Evolutionary conservation across 129 eudicot species (phyloP), one percentile per base, ranked within the genome.

Genomic region (Flaveria trinervia): DNA sequence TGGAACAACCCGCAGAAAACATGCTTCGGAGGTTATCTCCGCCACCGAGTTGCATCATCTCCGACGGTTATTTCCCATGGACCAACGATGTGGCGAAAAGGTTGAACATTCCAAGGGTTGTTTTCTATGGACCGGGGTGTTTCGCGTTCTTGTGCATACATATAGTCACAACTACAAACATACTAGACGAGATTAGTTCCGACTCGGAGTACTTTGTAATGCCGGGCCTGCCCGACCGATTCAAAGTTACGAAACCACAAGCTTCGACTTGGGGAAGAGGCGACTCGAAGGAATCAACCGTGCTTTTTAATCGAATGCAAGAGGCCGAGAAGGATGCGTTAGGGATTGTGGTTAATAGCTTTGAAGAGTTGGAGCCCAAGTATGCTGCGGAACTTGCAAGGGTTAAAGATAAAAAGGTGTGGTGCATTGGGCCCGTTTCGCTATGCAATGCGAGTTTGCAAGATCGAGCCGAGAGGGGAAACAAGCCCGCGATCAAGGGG

Each of bases 341-440:
- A 16, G 94, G 93, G 55, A 70, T 81, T 28, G 62, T 91, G 72
- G 92, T 83, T 4, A 91, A 91, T 74, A 91, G 83, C 25, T 91
- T 91, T 57, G 83, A 74, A 18, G 97, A 85, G 80, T 56, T 91
- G 23, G 97, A 91, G 83, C 80, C 80, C 1, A 39, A 70, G 67
- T 91, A 88, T 45, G 79, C 86, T 4, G 64, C 83, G 39, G 92
- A 48, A 51, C 82, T 64, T 30, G 26, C 66, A 13, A 86, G 77
- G 77, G 78, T 51, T 4, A 81, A 83, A 79, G 77, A 79, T 23
- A 82, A 45, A 22, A 83, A 51, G 0, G 83, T 85, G 1, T 90
- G 90, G 92, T 86, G 94, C 45, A 44, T 92, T 18, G 98, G 98
- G 11, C 98, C 96, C 7, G 86, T 90, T 51, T 92, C 98, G 5